Base-by-base conservation (phyloP, 768 basidiomycete species). In the Xerocomus brunneocitrinus region DNA sequence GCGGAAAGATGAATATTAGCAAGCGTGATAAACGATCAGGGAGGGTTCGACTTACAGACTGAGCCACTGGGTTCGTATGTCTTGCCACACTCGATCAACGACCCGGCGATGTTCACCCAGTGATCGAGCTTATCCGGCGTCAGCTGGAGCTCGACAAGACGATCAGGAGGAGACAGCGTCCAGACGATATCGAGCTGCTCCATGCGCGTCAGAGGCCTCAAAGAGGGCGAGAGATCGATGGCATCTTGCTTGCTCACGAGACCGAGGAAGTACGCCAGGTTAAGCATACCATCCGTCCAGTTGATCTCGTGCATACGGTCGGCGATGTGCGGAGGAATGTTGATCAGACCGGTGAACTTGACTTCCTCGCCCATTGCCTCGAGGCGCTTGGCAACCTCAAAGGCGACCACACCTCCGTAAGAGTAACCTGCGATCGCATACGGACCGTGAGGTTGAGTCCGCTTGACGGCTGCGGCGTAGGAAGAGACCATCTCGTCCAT, bases 361-460 rank as follows among this genome's bases (percentile, higher is more conserved):
- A 76, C 73, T 44, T 62, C 58, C 22, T 70, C 19, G 19, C 19
- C 19, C 19, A 19, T 19, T 19, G 19, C 19, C 19, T 19, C 19
- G 19, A 19, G 19, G 32, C 57, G 58, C 58, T 76, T 75, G n/a
- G 68, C 72, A 5, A 77, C 66, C 58, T 77, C 74, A 44, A 72
- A 77, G 3, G 74, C 74, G 1, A 77, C 67, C 9, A 72, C 73
- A 51, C 76, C 74, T 30, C 75, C 76, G 31, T 72, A 76, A n/a
- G 74, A 75, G 65, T 77, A 77, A 9, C 76, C 75, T 6, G 68
- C 75, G 14, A 77, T 55, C 47, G 68, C 70, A 46, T 74, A 75
- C 1, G 76, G 74, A 2, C 76, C 76, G 1, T 53, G 63, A 8
- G 73, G 68, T 32, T 73, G 69, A 2, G 60, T 60, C 7, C 61